Evolutionary conservation across 441 rosid genomes (phyloP).

Genomic region (Hypseocharis bilobata): DNA sequence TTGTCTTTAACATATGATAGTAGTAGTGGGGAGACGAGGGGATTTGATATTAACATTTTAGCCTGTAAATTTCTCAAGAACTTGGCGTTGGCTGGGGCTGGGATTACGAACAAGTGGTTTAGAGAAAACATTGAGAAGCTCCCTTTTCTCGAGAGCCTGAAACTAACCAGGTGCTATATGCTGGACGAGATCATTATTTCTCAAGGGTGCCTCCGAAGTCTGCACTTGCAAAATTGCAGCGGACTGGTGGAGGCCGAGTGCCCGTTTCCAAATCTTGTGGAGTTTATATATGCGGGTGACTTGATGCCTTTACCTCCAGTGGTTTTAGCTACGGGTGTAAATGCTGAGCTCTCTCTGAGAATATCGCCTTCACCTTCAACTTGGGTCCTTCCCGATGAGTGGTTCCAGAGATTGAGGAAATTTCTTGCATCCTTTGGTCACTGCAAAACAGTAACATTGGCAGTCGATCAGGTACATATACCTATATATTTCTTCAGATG

Average conservation of each 20-base stretch:
- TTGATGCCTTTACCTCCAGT: not conserved
- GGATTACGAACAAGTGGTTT: constrained; percentile 10
- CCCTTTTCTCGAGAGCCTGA: constrained; percentile 7
- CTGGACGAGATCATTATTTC: not conserved
- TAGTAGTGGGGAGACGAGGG: too few relatives aligned
- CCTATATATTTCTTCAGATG: too few relatives aligned
- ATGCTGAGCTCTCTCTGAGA: constrained; percentile 2
- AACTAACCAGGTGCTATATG: not conserved
- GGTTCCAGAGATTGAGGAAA: constrained; percentile 1
- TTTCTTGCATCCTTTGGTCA: constrained; percentile 18
- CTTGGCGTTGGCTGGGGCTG: not conserved
- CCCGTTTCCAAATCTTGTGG: not conserved
- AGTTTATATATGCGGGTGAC: not conserved
- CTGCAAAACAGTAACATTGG: constrained; percentile 5
- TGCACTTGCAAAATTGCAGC: not conserved
- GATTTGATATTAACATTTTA: not conserved
- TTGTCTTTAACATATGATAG: not conserved
- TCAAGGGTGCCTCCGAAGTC: not conserved
- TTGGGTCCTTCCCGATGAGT: too few relatives aligned
- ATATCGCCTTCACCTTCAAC: not conserved
- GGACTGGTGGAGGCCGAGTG: not conserved
- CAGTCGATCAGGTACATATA: not conserved
- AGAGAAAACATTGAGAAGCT: not conserved
- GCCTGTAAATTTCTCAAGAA: constrained; percentile 3
- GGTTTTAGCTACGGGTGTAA: not conserved